Base-by-base conservation (phyloP, 441 rosid species). In the Jatropha podagrica region DNA sequence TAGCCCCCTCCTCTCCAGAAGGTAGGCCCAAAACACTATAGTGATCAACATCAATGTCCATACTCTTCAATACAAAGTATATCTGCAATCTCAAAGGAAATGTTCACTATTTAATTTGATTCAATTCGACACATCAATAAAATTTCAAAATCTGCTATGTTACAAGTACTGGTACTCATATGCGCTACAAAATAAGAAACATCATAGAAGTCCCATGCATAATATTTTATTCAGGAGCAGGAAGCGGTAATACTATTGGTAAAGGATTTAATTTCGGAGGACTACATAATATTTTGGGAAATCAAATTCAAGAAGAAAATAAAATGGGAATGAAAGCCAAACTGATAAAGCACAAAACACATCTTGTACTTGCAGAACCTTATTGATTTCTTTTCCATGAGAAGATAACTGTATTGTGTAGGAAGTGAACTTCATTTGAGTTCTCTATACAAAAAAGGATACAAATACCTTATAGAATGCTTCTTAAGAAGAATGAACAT, bases 1-100 rank as follows among this genome's bases (percentile, higher is more conserved):
- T 85, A 26, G 89, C 87, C 41, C 94, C 97, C 81, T 92, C 98
- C 80, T 91, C 97, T 1, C 99, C 96, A 48, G 96, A 91, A 1
- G 92, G 89, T 63, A 95, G 79, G 14, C 99, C 99, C 70, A 95
- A 71, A 68, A 92, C 90, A 20, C 23, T 2, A 55, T 93, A 95
- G 63, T 95, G 99, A 79, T 95, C 96, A 7, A 90, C 84, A 42
- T 91, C 88, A 3, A 64, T 15, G 46, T 74, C 71, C 77, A 74
- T 74, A 18, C 38, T 52, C 11, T 14, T 37, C 7, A 42, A 52
- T 32, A 4, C 10, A 3, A 49, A 27, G 17, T 23, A 17, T 65
- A 65, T 41, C 64, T 65, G 64, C 13, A 48, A 41, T 48, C n/a
- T 26, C 27, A 52, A 51, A 48, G 7, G 8, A 0, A 13, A 41